Base-by-base conservation (phyloP, 177 flowering plant genomes). In the Tripterygium wilfordii region DNA sequence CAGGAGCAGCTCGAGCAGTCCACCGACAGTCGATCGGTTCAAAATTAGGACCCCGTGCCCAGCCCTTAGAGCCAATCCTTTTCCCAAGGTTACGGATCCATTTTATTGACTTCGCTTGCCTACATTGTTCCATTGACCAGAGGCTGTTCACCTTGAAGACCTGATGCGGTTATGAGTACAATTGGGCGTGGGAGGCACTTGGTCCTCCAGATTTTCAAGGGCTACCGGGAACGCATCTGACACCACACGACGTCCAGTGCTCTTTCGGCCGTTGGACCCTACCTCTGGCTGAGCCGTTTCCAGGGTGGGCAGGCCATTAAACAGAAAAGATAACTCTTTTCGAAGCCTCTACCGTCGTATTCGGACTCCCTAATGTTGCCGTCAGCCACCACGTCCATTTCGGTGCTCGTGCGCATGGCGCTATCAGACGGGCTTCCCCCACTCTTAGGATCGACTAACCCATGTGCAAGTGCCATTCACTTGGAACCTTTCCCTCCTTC, bases 71-170 rank as follows among this genome's bases (percentile, higher is more conserved):
- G n/a, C n/a, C n/a, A n/a, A 74, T 74, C 78, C 79, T 77, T 77
- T 73, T 76, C 79, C 79, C 74, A 62, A 73, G 56, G 79, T 76
- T 76, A 76, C 74, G 70, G 76, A 71, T 77, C 83, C 74, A 58
- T 75, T 78, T 75, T 78, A 68, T 70, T 70, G 72, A 78, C 78
- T 78, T 78, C 78, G 80, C 83, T 78, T 78, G 80, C 78, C 80
- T 79, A 79, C 85, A 79, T 77, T 74, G 70, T 77, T 77, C 84
- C 77, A 70, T 79, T 64, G 79, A 57, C 79, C 77, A 74, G 82
- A 73, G 82, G 85, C 69, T 74, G 74, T 77, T 76, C 82, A 79
- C 80, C 80, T 78, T 75, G 81, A 81, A 72, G 78, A 78, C 80
- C 72, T 65, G 71, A 68, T 72, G 74, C 77, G 71, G 74, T 69